A percentile compares a stretch with the other conserved stretches of the same genome.
Conservation (phyloP, 495 filamentous ascomycete genomes). For the Xylaria grammica region DNA sequence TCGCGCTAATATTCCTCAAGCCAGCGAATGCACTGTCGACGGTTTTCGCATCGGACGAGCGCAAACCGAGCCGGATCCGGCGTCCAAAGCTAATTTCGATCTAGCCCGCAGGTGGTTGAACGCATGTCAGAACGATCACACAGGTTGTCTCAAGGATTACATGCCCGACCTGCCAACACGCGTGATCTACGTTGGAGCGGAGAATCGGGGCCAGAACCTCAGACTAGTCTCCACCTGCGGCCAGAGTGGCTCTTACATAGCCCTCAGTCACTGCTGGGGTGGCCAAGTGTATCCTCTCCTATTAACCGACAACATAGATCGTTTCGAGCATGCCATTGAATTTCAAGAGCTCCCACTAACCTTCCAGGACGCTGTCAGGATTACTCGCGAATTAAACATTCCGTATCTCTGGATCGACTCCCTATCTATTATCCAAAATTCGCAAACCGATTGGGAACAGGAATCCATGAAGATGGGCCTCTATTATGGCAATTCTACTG, state of each 20-base stretch:
- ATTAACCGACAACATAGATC: conserved; percentile 12
- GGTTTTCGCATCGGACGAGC: conserved; percentile 10
- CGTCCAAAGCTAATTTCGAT: conserved; percentile 14
- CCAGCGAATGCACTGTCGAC: not conserved
- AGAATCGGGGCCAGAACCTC: not conserved
- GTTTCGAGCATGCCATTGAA: not conserved
- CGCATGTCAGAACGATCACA: conserved; percentile 15
- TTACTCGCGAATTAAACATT: conserved; percentile 27
- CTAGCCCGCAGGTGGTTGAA: conserved; percentile 15
- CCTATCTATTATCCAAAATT: conserved; percentile 33
- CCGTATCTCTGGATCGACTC: conserved; percentile 36
- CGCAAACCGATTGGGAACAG: conserved; percentile 20
- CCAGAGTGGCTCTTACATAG: conserved; percentile 11
- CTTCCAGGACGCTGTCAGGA: conserved; percentile 27
- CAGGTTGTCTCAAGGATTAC: not conserved
- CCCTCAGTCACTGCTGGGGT: conserved; percentile 34
- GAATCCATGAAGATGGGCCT: conserved; percentile 26
- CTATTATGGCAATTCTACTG: conserved; percentile 19
- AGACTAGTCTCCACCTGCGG: conserved; percentile 16
- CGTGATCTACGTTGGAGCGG: conserved; percentile 27
- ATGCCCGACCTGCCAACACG: conserved; percentile 23
- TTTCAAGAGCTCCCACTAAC: conserved; percentile 20
- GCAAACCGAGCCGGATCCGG: conserved; percentile 1
- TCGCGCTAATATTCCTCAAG: not conserved
- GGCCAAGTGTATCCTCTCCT: conserved; percentile 2